phyloP scores from a whole-genome alignment of 2,329 filamentous ascomycete species.

The Endoconidiophora laricicola region DNA sequence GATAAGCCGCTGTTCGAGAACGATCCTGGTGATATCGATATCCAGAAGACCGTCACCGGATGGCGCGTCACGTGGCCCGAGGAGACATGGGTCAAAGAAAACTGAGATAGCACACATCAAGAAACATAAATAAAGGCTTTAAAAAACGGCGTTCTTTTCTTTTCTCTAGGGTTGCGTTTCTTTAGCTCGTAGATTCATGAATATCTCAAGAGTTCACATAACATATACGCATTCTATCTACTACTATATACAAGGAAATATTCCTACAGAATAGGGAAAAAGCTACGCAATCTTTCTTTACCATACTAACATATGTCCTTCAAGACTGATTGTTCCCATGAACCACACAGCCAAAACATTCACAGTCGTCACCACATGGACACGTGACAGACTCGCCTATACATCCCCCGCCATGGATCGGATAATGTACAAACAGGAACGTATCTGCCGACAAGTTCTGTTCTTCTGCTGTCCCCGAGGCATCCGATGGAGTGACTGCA shows the following conservation, averaged over 20 bases:
- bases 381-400: slow-evolving; percentile 33
- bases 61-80: slow-evolving; percentile 54
- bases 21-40: slow-evolving; percentile 67
- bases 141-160: background rate
- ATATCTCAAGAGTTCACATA: no score
- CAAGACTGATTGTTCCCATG: slow-evolving; percentile 20
- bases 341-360: slow-evolving; percentile 40
- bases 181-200: no score
- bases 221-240: no score
- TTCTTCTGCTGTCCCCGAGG: slow-evolving; percentile 30
- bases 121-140: background rate
- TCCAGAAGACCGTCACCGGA: slow-evolving; percentile 69
- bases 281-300: no score
- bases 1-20: slow-evolving; percentile 79
- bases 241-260: no score
- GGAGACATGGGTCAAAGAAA: slow-evolving; percentile 15
- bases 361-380: slow-evolving; percentile 42
- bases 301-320: background rate
- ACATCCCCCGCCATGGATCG: slow-evolving; percentile 29
- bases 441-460: slow-evolving; percentile 34
- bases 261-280: no score
- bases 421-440: slow-evolving; percentile 43
- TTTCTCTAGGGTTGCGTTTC: no score
- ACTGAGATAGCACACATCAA: background rate
- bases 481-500: slow-evolving; percentile 17